A percentile compares a stretch with the other conserved stretches of the same genome.
phyloP scores from a whole-genome alignment of 257 asterid genomes.

The Nicotiana benthamiana region DNA sequence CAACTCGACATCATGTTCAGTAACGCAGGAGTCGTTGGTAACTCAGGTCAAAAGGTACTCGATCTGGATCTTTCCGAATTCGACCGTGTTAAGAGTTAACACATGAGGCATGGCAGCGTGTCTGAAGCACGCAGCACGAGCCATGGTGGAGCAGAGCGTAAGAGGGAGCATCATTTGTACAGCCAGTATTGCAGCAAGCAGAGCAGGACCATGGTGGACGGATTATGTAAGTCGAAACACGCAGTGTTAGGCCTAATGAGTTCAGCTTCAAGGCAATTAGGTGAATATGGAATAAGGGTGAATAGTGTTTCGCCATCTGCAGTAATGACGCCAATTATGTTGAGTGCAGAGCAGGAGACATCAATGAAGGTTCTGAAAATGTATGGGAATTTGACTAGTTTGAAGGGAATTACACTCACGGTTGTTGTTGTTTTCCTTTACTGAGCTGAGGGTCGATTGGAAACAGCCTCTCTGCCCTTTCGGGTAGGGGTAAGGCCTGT shows the following conservation, averaged over 20 bases:
- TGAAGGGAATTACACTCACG: conserved; percentile 26
- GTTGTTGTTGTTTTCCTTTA: no score
- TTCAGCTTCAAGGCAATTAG: conserved; percentile 28
- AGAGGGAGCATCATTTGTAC: conserved; percentile 32
- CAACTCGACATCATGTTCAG: conserved; percentile 38
- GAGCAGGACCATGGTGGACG: not conserved
- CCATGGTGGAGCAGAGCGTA: conserved; percentile 17
- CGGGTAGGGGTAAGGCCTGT: no score
- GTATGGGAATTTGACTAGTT: conserved; percentile 8
- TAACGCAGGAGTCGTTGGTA: conserved; percentile 29
- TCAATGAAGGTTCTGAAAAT: conserved; percentile 6
- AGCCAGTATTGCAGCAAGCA: conserved; percentile 18
- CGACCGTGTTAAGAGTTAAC: conserved; percentile 21
- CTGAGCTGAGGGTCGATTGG: no score
- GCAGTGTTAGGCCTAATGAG: conserved; percentile 33
- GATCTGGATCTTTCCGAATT: conserved; percentile 23
- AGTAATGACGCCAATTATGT: conserved; percentile 17
- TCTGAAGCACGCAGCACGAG: conserved; percentile 19
- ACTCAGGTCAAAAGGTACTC: conserved; percentile 24
- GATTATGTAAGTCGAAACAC: conserved; percentile 37
- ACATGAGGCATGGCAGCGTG: conserved; percentile 24
- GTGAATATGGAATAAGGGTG: conserved; percentile 34
- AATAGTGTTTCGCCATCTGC: conserved; percentile 33
- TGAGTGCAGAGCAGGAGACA: not conserved
- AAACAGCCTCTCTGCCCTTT: no score